Base-by-base conservation (phyloP, 352 stramenopile genomes). In the Phytophthora constricta region DNA sequence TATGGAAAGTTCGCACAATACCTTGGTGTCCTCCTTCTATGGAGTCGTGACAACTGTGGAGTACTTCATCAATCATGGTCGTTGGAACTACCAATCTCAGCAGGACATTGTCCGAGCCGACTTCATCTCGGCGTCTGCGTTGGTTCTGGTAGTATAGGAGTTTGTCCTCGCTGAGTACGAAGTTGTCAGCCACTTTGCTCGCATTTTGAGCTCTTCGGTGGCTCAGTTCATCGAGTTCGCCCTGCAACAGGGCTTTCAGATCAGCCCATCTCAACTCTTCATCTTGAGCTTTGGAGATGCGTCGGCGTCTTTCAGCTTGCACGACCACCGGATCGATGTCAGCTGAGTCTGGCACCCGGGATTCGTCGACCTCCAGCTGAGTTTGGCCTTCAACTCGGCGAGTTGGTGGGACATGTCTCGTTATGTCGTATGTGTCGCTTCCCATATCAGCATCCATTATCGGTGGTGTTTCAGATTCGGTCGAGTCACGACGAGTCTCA, bases 1-100 rank as follows among this genome's bases (percentile, higher is more conserved):
- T n/a, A 2, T 60, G 49, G 22, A 23, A 60, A 1, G 26, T 55
- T 25, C 58, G 37, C 16, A 45, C 16, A 4, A 45, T 19, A 7
- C 37, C 37, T 19, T 45, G 37, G 37, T 45, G 37, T 49, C 49
- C 41, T 11, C 49, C 39, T 54, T 66, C 39, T 5, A 66, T 9
- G 1, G 49, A 53, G 14, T 65, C 31, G 4, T 58, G 48, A 20
- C 37, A 58, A n/a, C 20, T 65, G 5, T 34, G 46, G 8, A 65
- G 4, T 1, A 53, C 26, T 26, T 65, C 58, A 8, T 47, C 22
- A 26, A 65, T 60, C 49, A 66, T 41, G 3, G 58, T 55, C 5
- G 49, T 55, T 3, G 58, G 58, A 7, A 59, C 27, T 2, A 66
- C 39, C 11, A 66, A 16, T 43, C 49, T 23, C 3, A 50, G 16